Percentiles rank a stretch among this genome's conserved stretches.
These are phyloP conservation scores for Cyberlindnera sargentensis DNA, from an alignment of 805 yeast genomes.

Conservation along the genomic window DNA sequence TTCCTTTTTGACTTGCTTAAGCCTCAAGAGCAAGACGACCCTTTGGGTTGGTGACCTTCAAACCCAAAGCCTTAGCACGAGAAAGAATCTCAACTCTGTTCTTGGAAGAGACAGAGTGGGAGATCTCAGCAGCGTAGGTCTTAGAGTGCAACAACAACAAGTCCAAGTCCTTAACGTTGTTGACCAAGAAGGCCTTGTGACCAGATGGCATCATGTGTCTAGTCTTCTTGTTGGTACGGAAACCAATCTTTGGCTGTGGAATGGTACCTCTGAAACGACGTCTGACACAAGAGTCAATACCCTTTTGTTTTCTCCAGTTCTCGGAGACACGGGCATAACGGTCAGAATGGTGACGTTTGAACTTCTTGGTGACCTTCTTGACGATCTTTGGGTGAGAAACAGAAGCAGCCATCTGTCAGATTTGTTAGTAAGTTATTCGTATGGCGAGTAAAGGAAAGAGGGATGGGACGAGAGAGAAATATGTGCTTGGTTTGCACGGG, in stretches of 20 bases:
- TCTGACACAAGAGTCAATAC: constrained; percentile 99
- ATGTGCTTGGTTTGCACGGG: no score
- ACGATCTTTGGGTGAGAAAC: constrained; percentile 99
- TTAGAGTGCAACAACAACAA: constrained; percentile 93
- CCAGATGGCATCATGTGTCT: constrained; percentile 95
- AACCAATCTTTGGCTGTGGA: constrained; percentile 99
- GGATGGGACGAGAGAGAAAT: no score
- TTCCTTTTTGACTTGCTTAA: constrained; percentile 35
- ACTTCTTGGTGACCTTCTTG: constrained; percentile 97
- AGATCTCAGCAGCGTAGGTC: constrained; percentile 99
- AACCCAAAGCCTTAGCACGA: constrained; percentile 97
- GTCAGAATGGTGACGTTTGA: constrained; percentile 99
- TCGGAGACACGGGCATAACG: constrained; percentile 97
- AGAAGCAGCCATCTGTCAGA: constrained; percentile 82
- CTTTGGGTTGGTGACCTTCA: constrained; percentile 98
- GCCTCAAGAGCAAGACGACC: constrained; percentile 98
- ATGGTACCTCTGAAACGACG: constrained; percentile 99
- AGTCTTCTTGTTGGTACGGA: constrained; percentile 99
- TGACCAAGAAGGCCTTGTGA: constrained; percentile 93
- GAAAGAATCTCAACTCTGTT: constrained; percentile 96
- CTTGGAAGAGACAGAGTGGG: constrained; percentile 96
- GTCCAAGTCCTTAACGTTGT: constrained; percentile 91
- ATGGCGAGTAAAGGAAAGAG: not conserved
- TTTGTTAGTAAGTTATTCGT: constrained; percentile 19
- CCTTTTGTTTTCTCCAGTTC: constrained; percentile 99